Evolutionary conservation across 257 asterid species (phyloP).

Genomic region (Jacaranda copaia): DNA sequence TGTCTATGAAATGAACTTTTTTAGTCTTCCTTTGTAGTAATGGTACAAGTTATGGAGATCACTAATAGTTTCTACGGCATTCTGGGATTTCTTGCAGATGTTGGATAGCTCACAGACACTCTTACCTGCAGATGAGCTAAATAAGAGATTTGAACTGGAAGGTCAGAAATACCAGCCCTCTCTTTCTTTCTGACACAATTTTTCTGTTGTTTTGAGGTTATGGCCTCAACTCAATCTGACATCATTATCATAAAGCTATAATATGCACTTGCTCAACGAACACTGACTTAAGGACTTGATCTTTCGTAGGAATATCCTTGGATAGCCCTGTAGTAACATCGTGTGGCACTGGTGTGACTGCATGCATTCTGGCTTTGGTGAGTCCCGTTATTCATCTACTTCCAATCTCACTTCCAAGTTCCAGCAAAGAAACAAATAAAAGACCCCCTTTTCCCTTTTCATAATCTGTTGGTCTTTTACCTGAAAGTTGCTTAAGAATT

Average conservation of each 20-base stretch:
- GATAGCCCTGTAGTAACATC: slow-evolving; percentile 75
- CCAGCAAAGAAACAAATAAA: not conserved
- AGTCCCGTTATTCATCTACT: slow-evolving; percentile 28
- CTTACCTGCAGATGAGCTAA: slow-evolving; percentile 77
- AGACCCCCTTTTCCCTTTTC: not conserved
- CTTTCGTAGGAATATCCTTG: slow-evolving; percentile 68
- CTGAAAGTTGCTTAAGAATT: not conserved
- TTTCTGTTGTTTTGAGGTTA: no score
- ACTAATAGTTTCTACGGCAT: not conserved
- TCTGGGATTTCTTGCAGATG: slow-evolving; percentile 60
- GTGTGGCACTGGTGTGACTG: slow-evolving; percentile 98
- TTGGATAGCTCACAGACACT: slow-evolving; percentile 85
- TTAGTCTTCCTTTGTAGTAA: no score
- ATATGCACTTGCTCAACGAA: slow-evolving; percentile 3
- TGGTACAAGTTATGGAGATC: not conserved
- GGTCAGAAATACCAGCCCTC: slow-evolving; percentile 54
- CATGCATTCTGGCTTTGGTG: slow-evolving; percentile 93
- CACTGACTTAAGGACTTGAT: slow-evolving; percentile 15
- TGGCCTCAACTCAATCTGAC: no score
- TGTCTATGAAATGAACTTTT: not conserved
- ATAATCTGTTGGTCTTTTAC: not conserved
- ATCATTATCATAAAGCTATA: not conserved
- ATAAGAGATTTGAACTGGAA: slow-evolving; percentile 74
- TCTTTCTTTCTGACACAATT: not conserved
- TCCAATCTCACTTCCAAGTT: not conserved